Evolutionary conservation across 768 basidiomycete species (phyloP).

Genomic region (Boletus vinaceobasis): DNA sequence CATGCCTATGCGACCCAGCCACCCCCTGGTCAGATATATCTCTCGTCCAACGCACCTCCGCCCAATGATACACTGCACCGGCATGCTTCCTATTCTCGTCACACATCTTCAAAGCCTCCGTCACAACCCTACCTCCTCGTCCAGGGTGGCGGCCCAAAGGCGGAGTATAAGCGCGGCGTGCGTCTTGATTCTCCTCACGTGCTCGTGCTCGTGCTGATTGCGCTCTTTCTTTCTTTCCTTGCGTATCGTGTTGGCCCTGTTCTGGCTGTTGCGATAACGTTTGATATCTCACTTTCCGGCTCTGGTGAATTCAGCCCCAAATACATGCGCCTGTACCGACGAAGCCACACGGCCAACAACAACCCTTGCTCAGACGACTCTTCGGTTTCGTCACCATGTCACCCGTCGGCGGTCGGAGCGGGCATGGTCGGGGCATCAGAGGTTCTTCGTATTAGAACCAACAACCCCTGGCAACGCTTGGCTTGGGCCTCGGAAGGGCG

Average conservation of each 20-base stretch:
- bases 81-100: constrained; percentile 19
- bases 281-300: background rate
- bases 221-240: constrained; percentile 4
- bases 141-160: constrained; percentile 25
- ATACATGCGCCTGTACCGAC: constrained; percentile 31
- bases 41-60: constrained; percentile 6
- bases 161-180: constrained; percentile 32
- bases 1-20: constrained; percentile 23
- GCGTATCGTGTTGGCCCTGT: background rate
- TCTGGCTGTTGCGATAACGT: constrained; percentile 3
- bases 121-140: constrained; percentile 28
- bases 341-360: constrained; percentile 26
- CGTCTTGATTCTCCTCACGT: constrained; percentile 17
- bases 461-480: background rate
- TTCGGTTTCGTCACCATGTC: constrained; percentile 27
- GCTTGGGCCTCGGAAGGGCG: background rate
- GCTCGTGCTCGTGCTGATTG: constrained; percentile 14
- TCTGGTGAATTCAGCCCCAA: constrained; percentile 11
- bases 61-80: constrained; percentile 19
- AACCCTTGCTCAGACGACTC: constrained; percentile 30
- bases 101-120: constrained; percentile 21
- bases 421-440: constrained; percentile 23
- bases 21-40: constrained; percentile 29
- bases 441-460: constrained; percentile 24
- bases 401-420: constrained; percentile 22